Conservation (phyloP, 768 basidiomycete genomes). For the Cyclocybe aegerita region DNA sequence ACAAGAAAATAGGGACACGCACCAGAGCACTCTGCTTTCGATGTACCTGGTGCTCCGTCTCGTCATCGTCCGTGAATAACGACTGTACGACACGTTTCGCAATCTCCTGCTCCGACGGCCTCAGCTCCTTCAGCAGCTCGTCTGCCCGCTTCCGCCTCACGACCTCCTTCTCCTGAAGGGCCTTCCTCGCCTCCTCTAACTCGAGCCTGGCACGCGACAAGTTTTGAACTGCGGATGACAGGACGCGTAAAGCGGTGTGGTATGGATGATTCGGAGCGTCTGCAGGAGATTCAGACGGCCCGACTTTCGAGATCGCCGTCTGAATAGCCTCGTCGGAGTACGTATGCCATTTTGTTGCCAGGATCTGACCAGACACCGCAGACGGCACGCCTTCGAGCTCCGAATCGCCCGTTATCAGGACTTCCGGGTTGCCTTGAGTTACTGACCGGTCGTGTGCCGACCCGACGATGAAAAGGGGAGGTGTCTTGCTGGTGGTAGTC, state of each 20-base stretch:
- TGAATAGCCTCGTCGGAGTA: constrained; percentile 77
- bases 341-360: constrained; percentile 75
- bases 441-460: constrained; percentile 29
- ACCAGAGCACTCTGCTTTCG: constrained; percentile 63
- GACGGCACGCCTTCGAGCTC: constrained; percentile 32
- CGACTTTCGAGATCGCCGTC: constrained; percentile 52
- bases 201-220: constrained; percentile 58
- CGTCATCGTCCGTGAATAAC: constrained; percentile 57
- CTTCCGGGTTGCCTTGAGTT: constrained; percentile 25
- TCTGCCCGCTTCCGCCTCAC: constrained; percentile 52
- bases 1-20: constrained; percentile 19
- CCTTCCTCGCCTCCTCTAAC: constrained; percentile 57
- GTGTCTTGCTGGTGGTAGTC: constrained; percentile 16
- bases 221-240: constrained; percentile 67
- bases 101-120: constrained; percentile 61
- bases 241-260: constrained; percentile 62
- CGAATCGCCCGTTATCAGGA: constrained; percentile 32
- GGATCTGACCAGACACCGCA: constrained; percentile 43
- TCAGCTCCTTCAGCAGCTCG: constrained; percentile 54
- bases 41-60: constrained; percentile 45
- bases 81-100: constrained; percentile 67
- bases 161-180: constrained; percentile 59
- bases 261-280: constrained; percentile 55
- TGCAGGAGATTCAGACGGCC: constrained; percentile 43
- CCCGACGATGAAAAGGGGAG: constrained; percentile 45